Base-by-base conservation (phyloP, 2,329 filamentous ascomycete species). In the Diplodia sapinea region DNA sequence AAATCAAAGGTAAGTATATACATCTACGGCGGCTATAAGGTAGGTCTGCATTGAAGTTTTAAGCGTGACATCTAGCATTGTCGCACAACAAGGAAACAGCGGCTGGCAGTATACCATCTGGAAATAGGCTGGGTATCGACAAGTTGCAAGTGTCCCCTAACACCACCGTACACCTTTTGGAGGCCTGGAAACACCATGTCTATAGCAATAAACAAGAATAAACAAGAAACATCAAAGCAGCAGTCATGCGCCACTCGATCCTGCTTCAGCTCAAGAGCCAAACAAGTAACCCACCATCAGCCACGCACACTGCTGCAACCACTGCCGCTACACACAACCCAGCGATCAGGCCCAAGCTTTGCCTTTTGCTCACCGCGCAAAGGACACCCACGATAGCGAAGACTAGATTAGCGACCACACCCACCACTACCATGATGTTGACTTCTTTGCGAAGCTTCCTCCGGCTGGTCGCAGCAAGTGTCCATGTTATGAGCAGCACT, bases 401-500 rank as follows among this genome's bases (percentile, higher is more conserved):
- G 69, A 88, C 83, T 50, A 93, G 76, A 70, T 89, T 91, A 36
- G 86, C 82, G 38, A 91, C 83, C 17, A 90, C 88, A 11, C 90
- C 91, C 50, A 92, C 82, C 1, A 91, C 83, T 1, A 91, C 89
- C 9, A 89, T 91, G 0, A 86, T 87, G 72, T 94, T 90, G 3
- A 94, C 91, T 76, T 92, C 88, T n/a, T 88, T 83, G 4, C 86
- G 83, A 71, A 90, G 83, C 75, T 86, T 90, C 74, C 88, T 89
- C 56, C 86, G 84, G 9, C 91, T 91, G 0, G 91, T 91, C 15
- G 82, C 79, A 38, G 91, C 87, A 47, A 95, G 84, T 11, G 90
- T 82, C 47, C 83, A 83, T 0, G 90, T 86, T 38, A 94, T 84
- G 57, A 85, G 76, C 43, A 93, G 84, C 9, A 94, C 83, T 7